Conservation (phyloP, 2,329 filamentous ascomycete species). For the Fusarium mexicanum region DNA sequence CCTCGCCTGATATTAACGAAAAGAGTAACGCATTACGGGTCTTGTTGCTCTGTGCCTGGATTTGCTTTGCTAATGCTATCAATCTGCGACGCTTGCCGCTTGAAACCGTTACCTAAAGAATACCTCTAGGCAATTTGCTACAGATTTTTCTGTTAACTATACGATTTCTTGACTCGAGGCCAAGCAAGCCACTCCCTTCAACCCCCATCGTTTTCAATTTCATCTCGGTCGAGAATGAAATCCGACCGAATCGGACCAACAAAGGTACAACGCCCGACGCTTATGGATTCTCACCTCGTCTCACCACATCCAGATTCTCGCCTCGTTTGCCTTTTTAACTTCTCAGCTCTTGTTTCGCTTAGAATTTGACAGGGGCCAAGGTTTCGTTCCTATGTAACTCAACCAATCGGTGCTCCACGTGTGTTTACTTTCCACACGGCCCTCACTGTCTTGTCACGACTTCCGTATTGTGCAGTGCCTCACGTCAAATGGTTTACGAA, state of each 20-base stretch:
- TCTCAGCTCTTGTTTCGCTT: slow-evolving; percentile 21
- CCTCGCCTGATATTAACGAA: slow-evolving; percentile 27
- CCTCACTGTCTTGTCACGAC: slow-evolving; percentile 7
- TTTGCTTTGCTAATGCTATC: slow-evolving; percentile 27
- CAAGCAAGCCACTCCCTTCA: not conserved
- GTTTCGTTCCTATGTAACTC: slow-evolving; percentile 1
- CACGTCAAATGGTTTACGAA: slow-evolving; percentile 2
- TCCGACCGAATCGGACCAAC: slow-evolving; percentile 24
- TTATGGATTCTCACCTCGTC: slow-evolving; percentile 8
- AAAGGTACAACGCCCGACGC: slow-evolving; percentile 1
- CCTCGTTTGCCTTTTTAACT: slow-evolving; percentile 3
- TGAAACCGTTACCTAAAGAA: slow-evolving; percentile 29
- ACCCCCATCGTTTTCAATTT: not conserved
- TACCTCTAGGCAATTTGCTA: slow-evolving; percentile 2
- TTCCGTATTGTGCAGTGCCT: slow-evolving; percentile 3
- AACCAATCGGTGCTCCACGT: slow-evolving; percentile 38
- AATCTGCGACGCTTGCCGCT: slow-evolving; percentile 29
- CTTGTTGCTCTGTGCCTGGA: slow-evolving; percentile 24
- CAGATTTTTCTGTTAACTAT: not conserved
- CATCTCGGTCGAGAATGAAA: slow-evolving; percentile 22
- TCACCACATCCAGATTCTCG: slow-evolving; percentile 9
- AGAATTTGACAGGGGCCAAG: slow-evolving; percentile 23
- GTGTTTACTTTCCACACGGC: slow-evolving; percentile 14
- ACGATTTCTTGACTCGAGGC: not conserved
- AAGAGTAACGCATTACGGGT: slow-evolving; percentile 31